phyloP scores from a whole-genome alignment of 75 land plant genomes.

The Pinus albicaulis region DNA sequence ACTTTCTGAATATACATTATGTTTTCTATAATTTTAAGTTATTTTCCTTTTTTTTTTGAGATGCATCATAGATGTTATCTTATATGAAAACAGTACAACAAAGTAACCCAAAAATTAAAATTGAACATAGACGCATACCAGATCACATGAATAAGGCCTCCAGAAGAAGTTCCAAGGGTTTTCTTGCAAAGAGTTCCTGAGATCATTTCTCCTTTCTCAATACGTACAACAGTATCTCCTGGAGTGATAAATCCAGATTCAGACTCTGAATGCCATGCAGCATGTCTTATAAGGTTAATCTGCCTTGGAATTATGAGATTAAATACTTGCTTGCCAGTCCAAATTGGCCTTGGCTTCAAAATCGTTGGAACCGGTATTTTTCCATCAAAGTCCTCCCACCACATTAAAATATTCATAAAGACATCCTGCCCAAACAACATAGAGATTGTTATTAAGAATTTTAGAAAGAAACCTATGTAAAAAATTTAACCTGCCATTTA shows the following conservation, averaged over 20 bases:
- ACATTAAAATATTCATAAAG: slow-evolving; percentile 96
- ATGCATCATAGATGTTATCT: too few species aligned
- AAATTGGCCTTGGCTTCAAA: slow-evolving; percentile 87
- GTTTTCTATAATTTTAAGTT: too few species aligned
- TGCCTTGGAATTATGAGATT: slow-evolving; percentile 96
- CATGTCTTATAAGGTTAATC: slow-evolving; percentile 79
- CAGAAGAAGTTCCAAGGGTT: slow-evolving; percentile 89
- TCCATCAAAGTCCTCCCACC: slow-evolving; percentile 99
- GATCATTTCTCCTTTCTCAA: slow-evolving; percentile 94
- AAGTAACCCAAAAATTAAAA: too few species aligned
- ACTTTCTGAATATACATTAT: too few species aligned
- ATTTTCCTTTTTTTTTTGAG: too few species aligned
- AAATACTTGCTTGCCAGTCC: slow-evolving; percentile 99
- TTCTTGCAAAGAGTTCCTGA: slow-evolving; percentile 99
- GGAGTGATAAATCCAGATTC: slow-evolving; percentile 81
- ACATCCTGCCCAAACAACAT: slow-evolving; percentile 73
- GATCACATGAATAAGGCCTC: slow-evolving; percentile 98
- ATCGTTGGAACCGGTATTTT: slow-evolving; percentile 91
- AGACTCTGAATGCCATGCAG: slow-evolving; percentile 89
- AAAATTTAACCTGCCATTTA: too few species aligned
- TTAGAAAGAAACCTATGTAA: too few species aligned
- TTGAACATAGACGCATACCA: slow-evolving; percentile 45
- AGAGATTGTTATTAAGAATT: too few species aligned
- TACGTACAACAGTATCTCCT: slow-evolving; percentile 91
- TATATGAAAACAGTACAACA: too few species aligned